Percentiles rank a stretch among this genome's conserved stretches.
Evolutionary conservation across 768 basidiomycete species (phyloP).

Genomic region (Clathrus columnatus): DNA sequence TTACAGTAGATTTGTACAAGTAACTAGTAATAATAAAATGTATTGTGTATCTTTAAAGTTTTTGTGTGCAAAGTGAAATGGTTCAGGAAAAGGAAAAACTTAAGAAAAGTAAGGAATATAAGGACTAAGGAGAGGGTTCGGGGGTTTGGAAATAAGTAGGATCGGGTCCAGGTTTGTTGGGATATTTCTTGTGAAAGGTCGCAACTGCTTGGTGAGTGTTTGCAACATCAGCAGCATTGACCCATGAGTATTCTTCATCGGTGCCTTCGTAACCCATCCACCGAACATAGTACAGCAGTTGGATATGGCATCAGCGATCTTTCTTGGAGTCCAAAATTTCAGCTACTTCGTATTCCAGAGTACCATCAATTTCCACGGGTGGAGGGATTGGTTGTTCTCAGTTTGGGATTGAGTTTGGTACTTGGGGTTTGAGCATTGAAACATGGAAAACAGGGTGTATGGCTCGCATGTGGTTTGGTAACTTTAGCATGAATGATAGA

Average conservation of each 20-base stretch:
- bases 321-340: constrained; percentile 14
- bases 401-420: constrained; percentile 13
- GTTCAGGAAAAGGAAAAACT: too few relatives aligned
- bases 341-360: constrained; percentile 12
- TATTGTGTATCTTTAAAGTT: too few relatives aligned
- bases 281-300: neutral
- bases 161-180: neutral
- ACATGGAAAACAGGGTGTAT: constrained; percentile 20
- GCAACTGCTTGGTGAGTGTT: neutral
- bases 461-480: neutral
- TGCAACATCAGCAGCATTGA: neutral
- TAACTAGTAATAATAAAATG: too few relatives aligned
- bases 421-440: constrained; percentile 14
- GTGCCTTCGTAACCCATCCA: neutral
- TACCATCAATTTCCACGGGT: constrained; percentile 11
- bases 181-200: neutral
- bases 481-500: neutral
- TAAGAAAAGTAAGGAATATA: too few relatives aligned
- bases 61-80: too few relatives aligned
- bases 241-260: neutral
- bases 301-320: constrained; percentile 2
- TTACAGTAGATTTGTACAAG: too few relatives aligned
- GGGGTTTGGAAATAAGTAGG: neutral
- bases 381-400: constrained; percentile 12
- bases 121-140: too few relatives aligned